Evolutionary conservation across 345 rosid genomes (phyloP), one percentile per base, ranked within the genome.

Genomic region (Lepidium africanum): DNA sequence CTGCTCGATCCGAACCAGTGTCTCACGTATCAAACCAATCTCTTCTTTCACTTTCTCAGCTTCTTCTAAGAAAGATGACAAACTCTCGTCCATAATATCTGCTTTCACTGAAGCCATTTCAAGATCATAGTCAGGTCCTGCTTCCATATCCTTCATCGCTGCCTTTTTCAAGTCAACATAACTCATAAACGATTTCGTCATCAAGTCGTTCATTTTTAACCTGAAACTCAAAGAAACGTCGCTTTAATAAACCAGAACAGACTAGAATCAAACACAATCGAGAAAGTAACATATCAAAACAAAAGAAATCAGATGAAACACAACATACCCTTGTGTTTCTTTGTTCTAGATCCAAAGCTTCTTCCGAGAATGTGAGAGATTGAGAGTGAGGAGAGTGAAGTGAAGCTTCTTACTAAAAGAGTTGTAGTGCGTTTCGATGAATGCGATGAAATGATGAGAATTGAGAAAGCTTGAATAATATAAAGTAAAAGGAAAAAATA

Each of bases 181-280:
- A 81, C 92, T 94, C 71, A 76, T 76, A 76, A 89, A 94, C 25
- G 99, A 94, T 76, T 94, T 91, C 56, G 99, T 94, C 99, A 91
- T 91, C 43, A 94, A 59, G 50, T 94, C 99, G 73, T 94, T 94
- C 99, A 94, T 94, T 69, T 86, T 43, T 27, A 2, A 33, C 48
- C 65, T 65, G 76, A 59, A 46, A 67, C 33, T 4, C 32, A 5
- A 9, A 11, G 12, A 49, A 41, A 27, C 6, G 1, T 40, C 33
- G 16, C 39, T n/a, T 7, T 4, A 14, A 60, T 42, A 9, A 10
- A 27, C 1, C 6, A 21, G 30, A 9, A 30, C 52, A 15, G 6
- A 60, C 47, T 21, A 57, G 36, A 70, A 50, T 30, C 39, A 52
- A 33, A 57, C 12, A 57, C 5, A 57, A 23, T 69, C 9, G 11